A percentile compares a stretch with the other conserved stretches of the same genome.
phyloP scores from a whole-genome alignment of 192 early-diverging fungal genomes.

The Rhizophagus clarus region DNA sequence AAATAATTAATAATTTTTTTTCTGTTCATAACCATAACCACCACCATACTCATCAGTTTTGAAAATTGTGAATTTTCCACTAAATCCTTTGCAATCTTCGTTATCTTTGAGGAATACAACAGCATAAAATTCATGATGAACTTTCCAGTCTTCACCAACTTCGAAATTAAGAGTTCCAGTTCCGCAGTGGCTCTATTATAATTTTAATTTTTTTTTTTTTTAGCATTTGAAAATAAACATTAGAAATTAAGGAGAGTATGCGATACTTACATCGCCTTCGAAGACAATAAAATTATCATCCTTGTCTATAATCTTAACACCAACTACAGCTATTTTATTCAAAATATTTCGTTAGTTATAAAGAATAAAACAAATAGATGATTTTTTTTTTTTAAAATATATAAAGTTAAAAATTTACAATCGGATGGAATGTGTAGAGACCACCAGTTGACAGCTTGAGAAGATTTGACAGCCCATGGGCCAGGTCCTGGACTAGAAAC shows the following conservation, averaged over 20 bases:
- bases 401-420: neutral
- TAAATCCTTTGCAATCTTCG: neutral
- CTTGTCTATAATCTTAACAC: neutral
- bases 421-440: neutral
- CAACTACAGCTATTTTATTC: neutral
- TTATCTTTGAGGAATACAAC: neutral
- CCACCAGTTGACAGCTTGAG: neutral
- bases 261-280: neutral
- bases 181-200: neutral
- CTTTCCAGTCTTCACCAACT: neutral
- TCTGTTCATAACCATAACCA: too few species aligned
- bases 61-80: neutral
- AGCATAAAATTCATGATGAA: neutral
- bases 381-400: neutral
- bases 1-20: too few species aligned
- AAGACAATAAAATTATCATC: neutral
- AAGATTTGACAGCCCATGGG: conserved; percentile 8
- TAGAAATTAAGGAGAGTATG: neutral
- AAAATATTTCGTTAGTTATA: neutral
- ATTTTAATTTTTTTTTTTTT: neutral
- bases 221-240: neutral
- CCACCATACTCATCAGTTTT: neutral
- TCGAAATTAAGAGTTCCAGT: neutral
- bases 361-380: neutral
- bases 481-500: neutral